Percentiles rank a stretch among this genome's conserved stretches.
Evolutionary conservation across 495 filamentous ascomycete species (phyloP).

Genomic region (Glarea lozoyensis): DNA sequence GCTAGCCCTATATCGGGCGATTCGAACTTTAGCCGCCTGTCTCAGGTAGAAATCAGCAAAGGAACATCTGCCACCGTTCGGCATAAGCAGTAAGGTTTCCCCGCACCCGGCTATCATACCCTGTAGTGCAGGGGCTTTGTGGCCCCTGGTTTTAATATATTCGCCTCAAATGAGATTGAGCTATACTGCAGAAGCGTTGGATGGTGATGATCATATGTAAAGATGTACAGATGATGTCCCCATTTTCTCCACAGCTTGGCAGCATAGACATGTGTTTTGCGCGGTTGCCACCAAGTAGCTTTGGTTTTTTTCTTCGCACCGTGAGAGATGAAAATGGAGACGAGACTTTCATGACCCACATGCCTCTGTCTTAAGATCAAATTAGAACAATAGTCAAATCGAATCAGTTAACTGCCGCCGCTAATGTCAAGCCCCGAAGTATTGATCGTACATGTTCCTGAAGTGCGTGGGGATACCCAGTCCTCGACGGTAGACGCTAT

Average conservation of each 20-base stretch:
- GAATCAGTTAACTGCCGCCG: too few relatives aligned
- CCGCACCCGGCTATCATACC: neutral
- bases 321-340: too few relatives aligned
- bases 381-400: too few relatives aligned
- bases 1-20: neutral
- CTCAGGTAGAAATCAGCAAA: neutral
- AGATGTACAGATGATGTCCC: too few relatives aligned
- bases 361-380: too few relatives aligned
- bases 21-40: neutral
- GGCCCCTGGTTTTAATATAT: neutral
- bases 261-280: neutral
- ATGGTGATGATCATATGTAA: too few relatives aligned
- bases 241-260: too few relatives aligned
- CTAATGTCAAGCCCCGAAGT: neutral
- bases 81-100: constrained; percentile 1
- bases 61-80: constrained; percentile 1
- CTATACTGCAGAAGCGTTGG: neutral
- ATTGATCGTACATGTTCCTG: neutral
- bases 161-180: neutral
- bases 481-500: neutral
- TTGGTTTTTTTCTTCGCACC: too few relatives aligned
- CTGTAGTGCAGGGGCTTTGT: neutral
- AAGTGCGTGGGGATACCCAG: neutral
- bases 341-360: too few relatives aligned
- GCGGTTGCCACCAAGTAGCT: neutral